Evolutionary conservation across 345 rosid genomes (phyloP).

Genomic region (Populus davidiana): DNA sequence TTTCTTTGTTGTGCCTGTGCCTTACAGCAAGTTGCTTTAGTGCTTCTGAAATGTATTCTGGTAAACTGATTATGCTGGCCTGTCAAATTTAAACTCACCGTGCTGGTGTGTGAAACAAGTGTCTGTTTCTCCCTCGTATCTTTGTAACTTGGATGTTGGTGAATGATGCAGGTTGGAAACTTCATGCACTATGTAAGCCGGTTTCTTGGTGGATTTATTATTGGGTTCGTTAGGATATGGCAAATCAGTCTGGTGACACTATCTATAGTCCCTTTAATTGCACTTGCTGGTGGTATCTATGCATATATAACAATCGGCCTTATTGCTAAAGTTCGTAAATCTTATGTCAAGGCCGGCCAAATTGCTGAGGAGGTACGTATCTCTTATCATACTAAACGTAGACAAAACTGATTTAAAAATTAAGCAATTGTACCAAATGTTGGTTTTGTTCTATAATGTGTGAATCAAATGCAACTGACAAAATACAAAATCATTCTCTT

Average conservation of each 20-base stretch:
- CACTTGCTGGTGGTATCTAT: constrained; percentile 86
- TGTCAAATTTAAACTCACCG: background rate
- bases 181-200: constrained; percentile 93
- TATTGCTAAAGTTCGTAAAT: constrained; percentile 67
- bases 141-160: background rate
- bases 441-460: too few relatives aligned
- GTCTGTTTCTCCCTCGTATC: background rate
- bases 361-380: constrained; percentile 84
- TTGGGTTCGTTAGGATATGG: constrained; percentile 89
- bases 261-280: constrained; percentile 89
- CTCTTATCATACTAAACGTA: background rate
- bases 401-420: background rate
- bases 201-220: constrained; percentile 74
- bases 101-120: background rate
- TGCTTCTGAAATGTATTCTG: background rate
- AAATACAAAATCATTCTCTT: background rate
- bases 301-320: constrained; percentile 84
- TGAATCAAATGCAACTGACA: background rate
- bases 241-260: constrained; percentile 92
- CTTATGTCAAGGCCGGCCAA: constrained; percentile 92
- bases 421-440: background rate
- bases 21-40: background rate
- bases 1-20: background rate
- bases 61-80: background rate
- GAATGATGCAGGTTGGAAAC: constrained; percentile 72